Base-by-base conservation (phyloP, 352 stramenopile species). In the Phytophthora kernoviae region DNA sequence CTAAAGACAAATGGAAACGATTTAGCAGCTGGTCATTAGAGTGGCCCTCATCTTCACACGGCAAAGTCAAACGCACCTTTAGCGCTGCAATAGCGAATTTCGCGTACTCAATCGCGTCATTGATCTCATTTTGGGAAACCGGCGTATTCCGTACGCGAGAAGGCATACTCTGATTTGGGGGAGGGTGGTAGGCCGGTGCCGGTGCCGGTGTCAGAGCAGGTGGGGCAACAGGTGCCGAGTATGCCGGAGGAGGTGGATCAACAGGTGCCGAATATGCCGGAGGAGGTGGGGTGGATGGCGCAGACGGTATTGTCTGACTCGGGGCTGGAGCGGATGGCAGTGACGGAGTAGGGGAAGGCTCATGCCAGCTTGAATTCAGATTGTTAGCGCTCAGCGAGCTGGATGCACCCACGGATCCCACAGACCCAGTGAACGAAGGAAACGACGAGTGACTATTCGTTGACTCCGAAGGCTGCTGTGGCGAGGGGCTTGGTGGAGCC, bases 51-150 rank as follows among this genome's bases (percentile, higher is more conserved):
- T 43, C 33, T 24, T 17, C 21, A 12, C 14, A 3, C 15, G 53
- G 11, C 20, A 3, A 30, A 4, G 9, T 8, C 20, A 7, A 39
- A 39, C 47, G 30, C 69, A 90, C 83, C 76, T 95, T 93, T 20
- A 95, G 63, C 17, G 86, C 84, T 22, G 86, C 86, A 43, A 91
- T 68, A 4, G 86, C 86, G 34, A 95, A 95, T 59, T 93, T 93
- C 12, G 82, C 79, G 34, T 72, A 92, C 51, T 95, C 86, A 45
- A 93, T 88, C 8, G 86, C 86, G 45, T 95, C 86, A 49, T 92
- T 90, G 27, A 93, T 80, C 26, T 95, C 74, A 51, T 69, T 88
- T 34, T 91, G 81, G 15, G 80, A 86, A 18, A 81, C 68, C 3
- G 73, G 68, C 5, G 76, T 73, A 40, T 66, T 64, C 14, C 68